phyloP scores from a whole-genome alignment of 768 basidiomycete species.

The Boletus edulis region DNA sequence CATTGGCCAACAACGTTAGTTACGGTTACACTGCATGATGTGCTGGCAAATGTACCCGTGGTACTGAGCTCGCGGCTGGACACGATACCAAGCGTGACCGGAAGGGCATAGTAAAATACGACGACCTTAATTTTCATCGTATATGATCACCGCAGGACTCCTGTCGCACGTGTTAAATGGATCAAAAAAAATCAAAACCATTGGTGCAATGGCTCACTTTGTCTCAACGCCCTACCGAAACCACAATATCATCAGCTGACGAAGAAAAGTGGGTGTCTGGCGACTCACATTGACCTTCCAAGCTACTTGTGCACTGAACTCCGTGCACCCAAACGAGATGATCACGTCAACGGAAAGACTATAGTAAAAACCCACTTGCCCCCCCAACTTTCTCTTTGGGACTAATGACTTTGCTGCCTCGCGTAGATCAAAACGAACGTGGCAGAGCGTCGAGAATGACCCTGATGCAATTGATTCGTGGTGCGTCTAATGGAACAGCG shows the following conservation, averaged over 20 bases:
- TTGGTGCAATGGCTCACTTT: background rate
- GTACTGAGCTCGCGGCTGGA: no score
- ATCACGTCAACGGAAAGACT: slow-evolving; percentile 4
- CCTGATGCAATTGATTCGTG: slow-evolving; percentile 1
- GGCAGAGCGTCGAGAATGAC: slow-evolving; percentile 13
- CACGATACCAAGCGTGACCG: background rate
- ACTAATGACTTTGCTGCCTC: slow-evolving; percentile 3
- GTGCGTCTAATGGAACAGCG: accelerated
- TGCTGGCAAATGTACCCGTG: background rate
- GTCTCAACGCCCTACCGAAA: slow-evolving; percentile 6
- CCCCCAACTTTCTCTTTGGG: background rate
- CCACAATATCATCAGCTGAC: background rate
- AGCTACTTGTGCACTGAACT: slow-evolving; percentile 25
- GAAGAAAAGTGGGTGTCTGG: no score
- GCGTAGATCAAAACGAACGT: slow-evolving; percentile 1
- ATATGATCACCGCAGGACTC: slow-evolving; percentile 5
- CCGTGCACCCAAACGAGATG: slow-evolving; percentile 14
- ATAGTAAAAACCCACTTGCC: slow-evolving; percentile 6
- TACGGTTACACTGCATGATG: background rate
- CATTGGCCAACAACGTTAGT: background rate
- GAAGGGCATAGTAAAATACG: background rate
- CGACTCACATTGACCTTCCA: slow-evolving; percentile 11
- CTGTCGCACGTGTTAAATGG: background rate
- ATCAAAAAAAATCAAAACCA: no score
- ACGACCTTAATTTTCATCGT: background rate